Evolutionary conservation across 73 alveolate species (phyloP).

Genomic region (Breviolum minutum): DNA sequence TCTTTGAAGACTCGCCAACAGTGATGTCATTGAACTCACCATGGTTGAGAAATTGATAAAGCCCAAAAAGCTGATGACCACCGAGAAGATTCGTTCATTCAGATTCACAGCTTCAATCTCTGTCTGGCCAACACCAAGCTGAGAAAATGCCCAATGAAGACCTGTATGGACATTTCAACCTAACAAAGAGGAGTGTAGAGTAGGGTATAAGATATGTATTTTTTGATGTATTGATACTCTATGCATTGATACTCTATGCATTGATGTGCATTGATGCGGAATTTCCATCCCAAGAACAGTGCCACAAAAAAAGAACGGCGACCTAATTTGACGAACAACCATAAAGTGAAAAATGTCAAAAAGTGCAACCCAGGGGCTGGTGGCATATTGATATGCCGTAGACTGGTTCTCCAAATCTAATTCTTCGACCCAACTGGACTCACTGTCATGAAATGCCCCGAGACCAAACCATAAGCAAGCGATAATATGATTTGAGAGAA

Average conservation of each 20-base stretch:
- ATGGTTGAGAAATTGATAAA: conserved; percentile 25
- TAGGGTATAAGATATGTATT: not conserved
- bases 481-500: conserved; percentile 11
- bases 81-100: conserved; percentile 26
- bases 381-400: not conserved
- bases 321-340: not conserved
- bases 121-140: conserved; percentile 35
- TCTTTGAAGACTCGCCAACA: conserved; percentile 7
- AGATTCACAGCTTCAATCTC: conserved; percentile 34
- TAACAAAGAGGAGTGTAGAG: not conserved
- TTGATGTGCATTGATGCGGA: not conserved
- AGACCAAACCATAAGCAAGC: conserved; percentile 34
- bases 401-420: not conserved
- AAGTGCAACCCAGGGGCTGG: not conserved
- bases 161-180: not conserved
- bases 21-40: conserved; percentile 57
- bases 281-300: not conserved
- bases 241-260: not conserved
- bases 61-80: not conserved
- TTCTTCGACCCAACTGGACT: not conserved
- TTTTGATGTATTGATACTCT: not conserved
- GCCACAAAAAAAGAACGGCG: not conserved
- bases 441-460: not conserved
- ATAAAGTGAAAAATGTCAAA: not conserved
- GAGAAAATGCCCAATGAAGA: conserved; percentile 33